Conservation (phyloP, 495 filamentous ascomycete genomes). For the Talaromyces proteolyticus region DNA sequence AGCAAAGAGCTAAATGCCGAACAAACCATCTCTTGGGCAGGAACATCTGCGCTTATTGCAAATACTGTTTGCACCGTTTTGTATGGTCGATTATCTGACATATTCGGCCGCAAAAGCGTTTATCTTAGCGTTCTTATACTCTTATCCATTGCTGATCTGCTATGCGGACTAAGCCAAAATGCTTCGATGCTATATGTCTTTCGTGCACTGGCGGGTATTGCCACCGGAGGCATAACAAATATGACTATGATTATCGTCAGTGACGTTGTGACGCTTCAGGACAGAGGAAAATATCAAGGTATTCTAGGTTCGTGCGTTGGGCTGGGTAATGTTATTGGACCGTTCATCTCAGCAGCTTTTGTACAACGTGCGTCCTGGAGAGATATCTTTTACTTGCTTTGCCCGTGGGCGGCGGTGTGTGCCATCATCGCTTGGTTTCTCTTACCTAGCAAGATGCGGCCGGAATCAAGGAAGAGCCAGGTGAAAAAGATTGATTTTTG, state of each 20-base stretch:
- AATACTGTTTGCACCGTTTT: conserved; percentile 65
- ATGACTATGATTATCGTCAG: conserved; percentile 47
- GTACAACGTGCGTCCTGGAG: conserved; percentile 40
- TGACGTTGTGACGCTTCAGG: conserved; percentile 38
- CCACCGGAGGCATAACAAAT: conserved; percentile 44
- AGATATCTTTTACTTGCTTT: conserved; percentile 43
- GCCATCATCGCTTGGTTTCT: conserved; percentile 36
- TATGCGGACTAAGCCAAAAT: conserved; percentile 46
- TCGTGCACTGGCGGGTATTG: conserved; percentile 49
- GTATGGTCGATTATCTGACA: conserved; percentile 53
- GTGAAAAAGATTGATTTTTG: conserved; percentile 51
- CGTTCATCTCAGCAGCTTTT: conserved; percentile 39
- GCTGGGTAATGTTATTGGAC: conserved; percentile 37
- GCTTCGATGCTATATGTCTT: conserved; percentile 50
- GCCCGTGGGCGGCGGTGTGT: conserved; percentile 32
- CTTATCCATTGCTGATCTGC: conserved; percentile 45
- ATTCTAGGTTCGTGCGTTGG: conserved; percentile 37
- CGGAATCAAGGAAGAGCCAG: conserved; percentile 31
- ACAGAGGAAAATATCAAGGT: conserved; percentile 42
- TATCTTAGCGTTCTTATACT: conserved; percentile 39
- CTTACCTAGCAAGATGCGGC: conserved; percentile 33
- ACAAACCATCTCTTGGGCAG: conserved; percentile 67
- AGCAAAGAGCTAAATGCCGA: conserved; percentile 48
- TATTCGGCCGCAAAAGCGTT: conserved; percentile 51
- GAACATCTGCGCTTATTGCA: conserved; percentile 69